Conservation (phyloP, 2,329 filamentous ascomycete genomes). For the Trichoderma sp. region DNA sequence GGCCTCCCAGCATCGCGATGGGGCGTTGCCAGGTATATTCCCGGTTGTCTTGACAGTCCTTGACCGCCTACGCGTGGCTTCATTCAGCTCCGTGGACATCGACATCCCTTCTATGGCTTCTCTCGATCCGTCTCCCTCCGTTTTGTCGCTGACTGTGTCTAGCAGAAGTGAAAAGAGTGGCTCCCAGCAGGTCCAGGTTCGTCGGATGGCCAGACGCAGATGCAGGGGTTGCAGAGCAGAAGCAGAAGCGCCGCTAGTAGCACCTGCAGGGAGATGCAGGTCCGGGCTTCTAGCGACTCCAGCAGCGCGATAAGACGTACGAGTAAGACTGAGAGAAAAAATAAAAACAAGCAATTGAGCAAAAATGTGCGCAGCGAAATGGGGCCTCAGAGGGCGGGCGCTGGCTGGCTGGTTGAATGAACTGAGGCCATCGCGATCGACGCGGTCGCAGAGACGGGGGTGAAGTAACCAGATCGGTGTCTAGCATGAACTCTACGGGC, state of each 20-base stretch:
- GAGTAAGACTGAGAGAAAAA: not conserved
- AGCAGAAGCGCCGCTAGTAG: constrained; percentile 9
- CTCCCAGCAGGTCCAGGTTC: not conserved
- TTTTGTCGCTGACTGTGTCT: constrained; percentile 1
- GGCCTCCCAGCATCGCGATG: not conserved
- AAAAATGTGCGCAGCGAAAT: not conserved
- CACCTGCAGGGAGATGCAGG: constrained; percentile 19
- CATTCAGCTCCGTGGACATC: not conserved
- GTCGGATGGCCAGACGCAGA: not conserved
- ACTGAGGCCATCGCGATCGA: not conserved
- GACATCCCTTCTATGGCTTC: not conserved
- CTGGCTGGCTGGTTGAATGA: not conserved
- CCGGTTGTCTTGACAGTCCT: not conserved
- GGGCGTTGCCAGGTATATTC: not conserved
- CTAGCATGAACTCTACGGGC: constrained; percentile 6
- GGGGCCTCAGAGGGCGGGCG: not conserved
- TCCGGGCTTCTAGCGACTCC: not conserved
- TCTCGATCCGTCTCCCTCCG: not conserved
- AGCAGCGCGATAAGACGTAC: not conserved
- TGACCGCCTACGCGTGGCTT: not conserved
- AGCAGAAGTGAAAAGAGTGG: not conserved
- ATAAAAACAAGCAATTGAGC: not conserved
- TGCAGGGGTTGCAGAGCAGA: constrained; percentile 3
- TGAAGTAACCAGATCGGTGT: not conserved
- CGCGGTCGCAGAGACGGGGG: not conserved